These are phyloP conservation scores for Trifolium fragiferum DNA, from an alignment of 306 rosid species.

Conservation along the genomic window DNA sequence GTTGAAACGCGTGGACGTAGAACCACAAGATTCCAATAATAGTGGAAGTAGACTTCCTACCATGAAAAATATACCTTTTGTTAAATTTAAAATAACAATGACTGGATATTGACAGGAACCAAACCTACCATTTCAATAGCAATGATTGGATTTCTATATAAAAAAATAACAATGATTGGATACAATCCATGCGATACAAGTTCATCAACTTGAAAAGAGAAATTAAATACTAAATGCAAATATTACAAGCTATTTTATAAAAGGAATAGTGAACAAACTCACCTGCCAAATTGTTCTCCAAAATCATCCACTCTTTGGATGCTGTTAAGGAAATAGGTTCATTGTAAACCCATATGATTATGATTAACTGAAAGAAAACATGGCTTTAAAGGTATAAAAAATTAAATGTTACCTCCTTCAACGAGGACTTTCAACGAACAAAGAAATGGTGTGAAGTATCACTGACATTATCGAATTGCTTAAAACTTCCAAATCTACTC, in stretches of 20 bases:
- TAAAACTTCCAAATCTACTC: neutral
- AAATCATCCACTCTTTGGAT: too few species aligned
- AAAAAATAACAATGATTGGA: too few species aligned
- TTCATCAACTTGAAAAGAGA: too few species aligned
- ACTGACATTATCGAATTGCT: neutral
- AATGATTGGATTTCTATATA: too few species aligned
- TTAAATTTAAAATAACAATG: neutral
- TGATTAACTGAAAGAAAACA: neutral
- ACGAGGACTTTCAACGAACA: neutral
- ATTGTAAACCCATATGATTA: neutral
- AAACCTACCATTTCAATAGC: neutral
- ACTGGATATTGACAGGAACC: neutral
- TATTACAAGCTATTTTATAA: too few species aligned
- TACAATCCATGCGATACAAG: too few species aligned
- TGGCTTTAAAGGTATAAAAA: neutral
- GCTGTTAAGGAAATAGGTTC: neutral
- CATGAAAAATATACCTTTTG: neutral
- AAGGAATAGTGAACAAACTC: too few species aligned
- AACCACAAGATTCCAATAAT: neutral
- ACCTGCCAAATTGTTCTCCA: too few species aligned
- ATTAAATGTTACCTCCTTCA: neutral
- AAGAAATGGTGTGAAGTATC: neutral
- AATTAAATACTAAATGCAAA: too few species aligned
- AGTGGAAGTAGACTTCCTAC: neutral
- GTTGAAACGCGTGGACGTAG: neutral